phyloP scores from a whole-genome alignment of 805 yeast species.

The Kockiozyma suomiensis region DNA sequence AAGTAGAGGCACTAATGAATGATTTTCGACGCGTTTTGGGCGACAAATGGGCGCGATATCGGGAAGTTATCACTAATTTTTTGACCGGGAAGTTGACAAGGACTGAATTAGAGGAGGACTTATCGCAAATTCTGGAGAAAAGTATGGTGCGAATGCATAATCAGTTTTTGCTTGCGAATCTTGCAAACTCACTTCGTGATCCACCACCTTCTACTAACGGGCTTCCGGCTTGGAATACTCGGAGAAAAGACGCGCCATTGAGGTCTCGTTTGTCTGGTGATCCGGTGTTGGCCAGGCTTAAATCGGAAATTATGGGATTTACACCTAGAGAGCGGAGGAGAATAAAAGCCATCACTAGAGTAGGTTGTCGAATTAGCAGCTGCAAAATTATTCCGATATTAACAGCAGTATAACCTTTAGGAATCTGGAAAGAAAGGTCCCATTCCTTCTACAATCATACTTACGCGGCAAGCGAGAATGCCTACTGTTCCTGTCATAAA shows the following conservation, averaged over 20 bases:
- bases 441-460: conserved; percentile 42
- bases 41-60: conserved; percentile 81
- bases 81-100: conserved; percentile 66
- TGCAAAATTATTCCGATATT: background rate
- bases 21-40: conserved; percentile 77
- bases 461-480: conserved; percentile 54
- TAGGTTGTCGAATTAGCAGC: conserved; percentile 7
- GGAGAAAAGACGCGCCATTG: conserved; percentile 51
- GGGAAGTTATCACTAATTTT: conserved; percentile 73
- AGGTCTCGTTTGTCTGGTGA: conserved; percentile 46
- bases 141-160: conserved; percentile 70
- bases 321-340: conserved; percentile 84
- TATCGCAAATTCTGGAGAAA: conserved; percentile 58
- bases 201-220: conserved; percentile 59
- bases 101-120: conserved; percentile 63
- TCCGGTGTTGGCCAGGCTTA: conserved; percentile 77
- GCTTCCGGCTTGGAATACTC: conserved; percentile 52
- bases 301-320: conserved; percentile 81
- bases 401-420: conserved; percentile 35
- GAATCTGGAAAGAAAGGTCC: conserved; percentile 76
- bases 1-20: conserved; percentile 65
- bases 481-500: conserved; percentile 80
- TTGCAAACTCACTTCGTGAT: conserved; percentile 81
- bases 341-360: conserved; percentile 70
- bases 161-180: conserved; percentile 73